These are phyloP conservation scores for Malus sylvestris DNA, from an alignment of 306 rosid species.

Conservation along the genomic window DNA sequence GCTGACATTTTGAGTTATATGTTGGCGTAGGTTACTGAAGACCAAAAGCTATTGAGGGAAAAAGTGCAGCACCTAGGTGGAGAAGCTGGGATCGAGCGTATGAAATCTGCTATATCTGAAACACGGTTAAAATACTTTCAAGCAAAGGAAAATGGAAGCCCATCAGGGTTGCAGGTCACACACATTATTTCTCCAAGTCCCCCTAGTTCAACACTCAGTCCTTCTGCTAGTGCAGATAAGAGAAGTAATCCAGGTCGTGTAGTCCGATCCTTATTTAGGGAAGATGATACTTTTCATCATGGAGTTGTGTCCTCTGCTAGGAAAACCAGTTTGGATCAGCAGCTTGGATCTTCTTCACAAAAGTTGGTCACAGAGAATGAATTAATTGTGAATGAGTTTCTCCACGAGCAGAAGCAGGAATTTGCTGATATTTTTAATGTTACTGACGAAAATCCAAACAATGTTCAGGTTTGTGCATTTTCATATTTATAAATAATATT, in stretches of 20 bases:
- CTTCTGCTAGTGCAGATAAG: conserved; percentile 33
- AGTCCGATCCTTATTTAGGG: conserved; percentile 80
- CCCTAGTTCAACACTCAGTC: conserved; percentile 18
- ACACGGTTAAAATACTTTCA: conserved; percentile 65
- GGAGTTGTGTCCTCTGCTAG: conserved; percentile 26
- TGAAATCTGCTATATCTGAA: conserved; percentile 75
- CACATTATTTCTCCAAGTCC: conserved; percentile 33
- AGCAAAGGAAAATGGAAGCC: conserved; percentile 52
- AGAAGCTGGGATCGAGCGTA: conserved; percentile 79
- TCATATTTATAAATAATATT: neutral
- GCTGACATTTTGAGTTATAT: neutral
- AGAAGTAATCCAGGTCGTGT: conserved; percentile 36
- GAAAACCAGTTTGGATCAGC: conserved; percentile 24
- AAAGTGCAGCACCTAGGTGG: conserved; percentile 82
- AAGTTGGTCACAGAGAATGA: conserved; percentile 61
- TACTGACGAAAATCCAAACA: conserved; percentile 38
- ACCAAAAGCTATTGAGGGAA: conserved; percentile 73
- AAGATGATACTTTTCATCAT: conserved; percentile 21
- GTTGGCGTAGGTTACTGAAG: conserved; percentile 58
- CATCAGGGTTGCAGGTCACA: conserved; percentile 20
- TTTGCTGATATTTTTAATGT: conserved; percentile 34
- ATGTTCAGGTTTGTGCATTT: conserved; percentile 50
- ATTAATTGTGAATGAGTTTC: conserved; percentile 66
- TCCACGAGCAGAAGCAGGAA: conserved; percentile 52
- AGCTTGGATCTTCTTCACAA: conserved; percentile 31